phyloP scores from a whole-genome alignment of 1,284 basidiomycete species.

The Jaminaea rosea region DNA sequence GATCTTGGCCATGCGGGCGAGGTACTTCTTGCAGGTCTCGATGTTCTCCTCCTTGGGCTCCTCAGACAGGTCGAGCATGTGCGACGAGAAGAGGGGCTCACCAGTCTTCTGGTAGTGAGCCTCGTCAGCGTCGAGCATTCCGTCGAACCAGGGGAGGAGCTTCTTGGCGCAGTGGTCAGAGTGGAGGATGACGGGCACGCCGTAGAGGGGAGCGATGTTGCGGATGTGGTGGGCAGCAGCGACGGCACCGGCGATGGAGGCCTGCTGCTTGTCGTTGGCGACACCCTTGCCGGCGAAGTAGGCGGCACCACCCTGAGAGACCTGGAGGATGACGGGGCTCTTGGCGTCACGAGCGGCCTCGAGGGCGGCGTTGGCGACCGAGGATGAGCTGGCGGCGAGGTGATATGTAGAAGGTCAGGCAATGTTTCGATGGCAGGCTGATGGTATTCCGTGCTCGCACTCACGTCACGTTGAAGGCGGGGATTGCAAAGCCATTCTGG shows the following conservation, averaged over 20 bases:
- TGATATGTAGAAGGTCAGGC: background rate
- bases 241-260: constrained; percentile 83
- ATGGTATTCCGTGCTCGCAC: constrained; percentile 8
- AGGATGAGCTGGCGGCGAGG: constrained; percentile 16
- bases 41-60: constrained; percentile 98
- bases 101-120: constrained; percentile 79
- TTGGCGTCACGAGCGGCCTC: constrained; percentile 63
- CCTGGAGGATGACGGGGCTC: constrained; percentile 93
- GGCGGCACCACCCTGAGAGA: constrained; percentile 91
- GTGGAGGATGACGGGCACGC: constrained; percentile 83
- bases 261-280: constrained; percentile 88
- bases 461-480: constrained; percentile 44
- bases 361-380: constrained; percentile 41
- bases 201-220: constrained; percentile 58
- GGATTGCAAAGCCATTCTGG: constrained; percentile 43
- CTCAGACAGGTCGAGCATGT: constrained; percentile 99
- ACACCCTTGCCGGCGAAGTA: constrained; percentile 97
- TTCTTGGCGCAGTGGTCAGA: constrained; percentile 98
- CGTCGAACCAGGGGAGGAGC: constrained; percentile 98
- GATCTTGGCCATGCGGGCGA: constrained; percentile 77
- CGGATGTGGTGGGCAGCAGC: constrained; percentile 91
- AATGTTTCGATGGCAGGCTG: background rate
- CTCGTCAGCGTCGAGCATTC: constrained; percentile 95
- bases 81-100: constrained; percentile 82
- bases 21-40: constrained; percentile 84